These are phyloP conservation scores for Dendryphion nanum DNA, from an alignment of 2,329 filamentous ascomycete species.

Conservation along the genomic window DNA sequence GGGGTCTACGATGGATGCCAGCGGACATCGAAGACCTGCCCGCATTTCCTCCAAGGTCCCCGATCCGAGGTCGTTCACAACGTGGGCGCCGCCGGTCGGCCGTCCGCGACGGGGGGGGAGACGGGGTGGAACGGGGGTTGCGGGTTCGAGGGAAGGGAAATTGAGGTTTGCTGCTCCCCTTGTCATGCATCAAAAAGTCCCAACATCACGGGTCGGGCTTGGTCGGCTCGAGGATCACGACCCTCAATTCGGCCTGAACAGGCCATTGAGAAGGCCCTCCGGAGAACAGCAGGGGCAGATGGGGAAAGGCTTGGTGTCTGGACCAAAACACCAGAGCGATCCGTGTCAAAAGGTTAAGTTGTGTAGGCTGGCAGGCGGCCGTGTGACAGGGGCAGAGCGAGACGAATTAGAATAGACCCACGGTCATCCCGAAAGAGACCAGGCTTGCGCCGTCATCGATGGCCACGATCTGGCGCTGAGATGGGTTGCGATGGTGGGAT, in stretches of 20 bases:
- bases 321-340: slow-evolving; percentile 16
- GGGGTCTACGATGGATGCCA: neutral
- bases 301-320: slow-evolving; percentile 17
- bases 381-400: slow-evolving; percentile 20
- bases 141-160: slow-evolving; percentile 3
- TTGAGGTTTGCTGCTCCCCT: slow-evolving; percentile 6
- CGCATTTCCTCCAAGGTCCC: slow-evolving; percentile 6
- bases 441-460: too few species aligned
- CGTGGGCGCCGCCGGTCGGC: slow-evolving; percentile 27
- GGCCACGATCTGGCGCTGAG: too few species aligned
- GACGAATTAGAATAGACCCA: slow-evolving; percentile 16
- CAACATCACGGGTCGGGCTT: slow-evolving; percentile 34
- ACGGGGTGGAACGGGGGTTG: slow-evolving; percentile 1
- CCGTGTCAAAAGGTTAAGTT: slow-evolving; percentile 26
- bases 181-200: slow-evolving; percentile 21
- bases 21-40: too few species aligned
- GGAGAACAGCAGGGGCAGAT: slow-evolving; percentile 15
- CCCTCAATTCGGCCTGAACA: slow-evolving; percentile 19
- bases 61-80: slow-evolving; percentile 28
- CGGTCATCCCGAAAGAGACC: slow-evolving; percentile 22
- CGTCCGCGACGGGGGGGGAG: slow-evolving; percentile 7
- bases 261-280: too few species aligned
- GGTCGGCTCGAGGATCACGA: slow-evolving; percentile 26
- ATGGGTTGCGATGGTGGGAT: too few species aligned
- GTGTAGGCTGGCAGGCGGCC: slow-evolving; percentile 23